Conservation (phyloP, 176 grass and related monocot genomes). For the Bonia amplexicaulis region DNA sequence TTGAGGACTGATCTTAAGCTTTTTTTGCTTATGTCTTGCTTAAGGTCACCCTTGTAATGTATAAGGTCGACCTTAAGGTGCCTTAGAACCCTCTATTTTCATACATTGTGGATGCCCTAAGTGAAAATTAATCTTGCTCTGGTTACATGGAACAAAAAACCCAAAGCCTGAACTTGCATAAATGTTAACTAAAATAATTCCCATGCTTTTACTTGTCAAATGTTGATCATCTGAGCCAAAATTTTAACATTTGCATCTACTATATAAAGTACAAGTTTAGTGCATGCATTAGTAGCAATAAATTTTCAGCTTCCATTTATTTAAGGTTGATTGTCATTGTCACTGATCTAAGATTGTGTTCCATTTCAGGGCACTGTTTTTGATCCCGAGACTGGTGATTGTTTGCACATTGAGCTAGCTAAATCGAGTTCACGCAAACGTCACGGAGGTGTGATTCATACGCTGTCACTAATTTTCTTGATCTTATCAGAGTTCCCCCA, state of each 20-base stretch:
- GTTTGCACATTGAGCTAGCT: conserved; percentile 86
- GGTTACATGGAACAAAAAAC: conserved; percentile 3
- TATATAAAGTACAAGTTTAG: not conserved
- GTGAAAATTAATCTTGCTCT: not conserved
- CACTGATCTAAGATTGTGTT: conserved; percentile 6
- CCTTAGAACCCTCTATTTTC: no score
- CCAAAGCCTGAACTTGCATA: not conserved
- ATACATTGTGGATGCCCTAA: no score
- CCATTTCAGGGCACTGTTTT: conserved; percentile 64
- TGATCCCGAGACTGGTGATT: conserved; percentile 72
- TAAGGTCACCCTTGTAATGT: no score
- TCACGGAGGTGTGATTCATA: conserved; percentile 45
- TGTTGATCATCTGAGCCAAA: not conserved
- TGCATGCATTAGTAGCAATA: not conserved
- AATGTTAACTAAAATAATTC: not conserved
- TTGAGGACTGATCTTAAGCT: no score
- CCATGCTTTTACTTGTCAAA: not conserved
- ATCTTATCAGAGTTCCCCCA: not conserved
- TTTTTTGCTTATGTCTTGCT: no score
- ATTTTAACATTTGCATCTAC: not conserved
- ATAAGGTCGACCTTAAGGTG: no score
- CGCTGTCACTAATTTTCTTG: not conserved
- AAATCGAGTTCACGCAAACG: conserved; percentile 91
- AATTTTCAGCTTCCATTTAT: not conserved
- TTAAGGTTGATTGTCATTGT: not conserved